Evolutionary conservation across 352 stramenopile species (phyloP).

Genomic region (Globisporangium megalacanthum): DNA sequence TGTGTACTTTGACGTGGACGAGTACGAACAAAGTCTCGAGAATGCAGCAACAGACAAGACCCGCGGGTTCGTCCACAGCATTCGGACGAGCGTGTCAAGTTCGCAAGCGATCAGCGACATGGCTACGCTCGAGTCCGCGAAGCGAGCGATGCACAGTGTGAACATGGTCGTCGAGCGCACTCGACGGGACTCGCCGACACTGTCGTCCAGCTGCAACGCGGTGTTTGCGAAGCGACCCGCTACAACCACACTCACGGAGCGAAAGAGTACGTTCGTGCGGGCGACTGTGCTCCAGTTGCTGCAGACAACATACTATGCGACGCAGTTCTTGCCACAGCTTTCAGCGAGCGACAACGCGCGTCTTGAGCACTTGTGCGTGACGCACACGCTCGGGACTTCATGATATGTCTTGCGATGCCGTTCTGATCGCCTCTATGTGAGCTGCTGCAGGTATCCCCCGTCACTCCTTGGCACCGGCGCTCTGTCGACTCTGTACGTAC

Average conservation of each 20-base stretch:
- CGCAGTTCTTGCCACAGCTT: constrained; percentile 19
- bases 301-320: constrained; percentile 29
- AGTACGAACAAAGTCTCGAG: constrained; percentile 28
- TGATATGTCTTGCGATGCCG: not conserved
- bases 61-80: not conserved
- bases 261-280: constrained; percentile 18
- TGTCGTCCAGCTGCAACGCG: not conserved
- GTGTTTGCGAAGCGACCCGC: not conserved
- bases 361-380: constrained; percentile 28
- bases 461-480: constrained; percentile 20
- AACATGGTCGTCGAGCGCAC: constrained; percentile 2
- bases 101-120: constrained; percentile 7
- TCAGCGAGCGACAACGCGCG: constrained; percentile 12
- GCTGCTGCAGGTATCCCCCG: constrained; percentile 24
- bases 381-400: not conserved
- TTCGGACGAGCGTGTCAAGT: constrained; percentile 7
- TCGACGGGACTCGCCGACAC: not conserved
- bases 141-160: not conserved
- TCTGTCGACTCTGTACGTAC: constrained; percentile 29
- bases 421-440: constrained; percentile 5
- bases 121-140: constrained; percentile 1
- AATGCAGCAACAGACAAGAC: constrained; percentile 2
- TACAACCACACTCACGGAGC: not conserved
- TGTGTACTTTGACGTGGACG: constrained; percentile 31
- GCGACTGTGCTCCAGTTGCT: constrained; percentile 36